Conservation (phyloP, 306 rosid species). For the Malus asiatica region DNA sequence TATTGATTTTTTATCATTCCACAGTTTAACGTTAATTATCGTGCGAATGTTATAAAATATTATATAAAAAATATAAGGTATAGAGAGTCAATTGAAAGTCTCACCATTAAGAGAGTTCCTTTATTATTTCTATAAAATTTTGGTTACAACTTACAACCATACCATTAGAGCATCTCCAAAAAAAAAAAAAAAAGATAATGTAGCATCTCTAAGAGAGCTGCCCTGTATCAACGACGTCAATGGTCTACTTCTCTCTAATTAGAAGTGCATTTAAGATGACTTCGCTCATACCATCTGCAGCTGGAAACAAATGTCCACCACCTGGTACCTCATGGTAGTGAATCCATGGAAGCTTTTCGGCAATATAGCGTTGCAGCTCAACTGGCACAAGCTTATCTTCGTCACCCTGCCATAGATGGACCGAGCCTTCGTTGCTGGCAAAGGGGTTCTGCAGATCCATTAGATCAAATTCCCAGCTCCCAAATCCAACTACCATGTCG, state of each 20-base stretch:
- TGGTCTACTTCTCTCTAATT: conserved; percentile 9
- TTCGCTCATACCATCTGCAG: conserved; percentile 15
- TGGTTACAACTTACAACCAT: no score
- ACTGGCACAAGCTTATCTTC: conserved; percentile 41
- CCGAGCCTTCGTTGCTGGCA: conserved; percentile 27
- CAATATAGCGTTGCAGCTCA: conserved; percentile 38
- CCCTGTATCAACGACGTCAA: background rate
- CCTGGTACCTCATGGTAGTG: conserved; percentile 61
- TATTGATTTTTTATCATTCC: rapidly evolving
- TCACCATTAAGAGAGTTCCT: rapidly evolving
- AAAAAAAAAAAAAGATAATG: background rate
- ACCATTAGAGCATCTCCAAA: no score
- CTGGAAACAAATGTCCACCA: conserved; percentile 50
- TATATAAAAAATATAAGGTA: no score
- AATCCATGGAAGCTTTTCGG: conserved; percentile 53
- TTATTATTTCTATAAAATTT: no score
- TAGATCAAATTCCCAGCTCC: conserved; percentile 59
- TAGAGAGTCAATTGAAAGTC: no score
- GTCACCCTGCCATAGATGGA: conserved; percentile 72
- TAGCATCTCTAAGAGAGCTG: no score
- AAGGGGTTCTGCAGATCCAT: conserved; percentile 45
- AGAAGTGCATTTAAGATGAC: conserved; percentile 31
- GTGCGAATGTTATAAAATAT: no score
- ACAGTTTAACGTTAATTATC: no score
- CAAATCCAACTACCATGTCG: conserved; percentile 44